phyloP scores from a whole-genome alignment of 1,284 basidiomycete genomes.

The Cutaneotrichosporon cavernicola region DNA sequence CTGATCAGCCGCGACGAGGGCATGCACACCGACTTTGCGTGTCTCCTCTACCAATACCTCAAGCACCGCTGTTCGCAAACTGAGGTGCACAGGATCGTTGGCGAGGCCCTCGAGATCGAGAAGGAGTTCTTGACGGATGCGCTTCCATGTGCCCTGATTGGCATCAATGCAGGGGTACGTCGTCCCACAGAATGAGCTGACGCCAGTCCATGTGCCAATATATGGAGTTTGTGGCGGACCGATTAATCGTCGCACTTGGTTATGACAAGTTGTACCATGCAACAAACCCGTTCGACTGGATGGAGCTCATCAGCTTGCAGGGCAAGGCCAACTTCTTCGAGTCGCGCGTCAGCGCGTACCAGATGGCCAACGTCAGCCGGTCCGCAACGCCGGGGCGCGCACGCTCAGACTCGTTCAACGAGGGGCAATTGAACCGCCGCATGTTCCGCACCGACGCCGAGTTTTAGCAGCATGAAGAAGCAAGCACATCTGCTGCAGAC shows the following conservation, averaged over 20 bases:
- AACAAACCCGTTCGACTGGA: conserved; percentile 73
- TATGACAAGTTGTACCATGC: conserved; percentile 72
- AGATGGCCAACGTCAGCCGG: conserved; percentile 46
- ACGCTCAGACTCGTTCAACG: conserved; percentile 18
- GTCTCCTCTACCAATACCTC: conserved; percentile 74
- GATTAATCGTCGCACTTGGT: conserved; percentile 78
- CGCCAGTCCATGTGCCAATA: conserved; percentile 83
- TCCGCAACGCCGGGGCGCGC: conserved; percentile 32
- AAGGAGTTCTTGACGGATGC: conserved; percentile 73
- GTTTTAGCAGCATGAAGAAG: conserved; percentile 21
- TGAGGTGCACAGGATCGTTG: conserved; percentile 68
- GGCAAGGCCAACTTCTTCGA: conserved; percentile 55
- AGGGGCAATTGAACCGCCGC: conserved; percentile 18
- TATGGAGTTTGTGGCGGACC: conserved; percentile 92
- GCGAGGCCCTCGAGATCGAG: conserved; percentile 76
- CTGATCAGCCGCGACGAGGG: conserved; percentile 95
- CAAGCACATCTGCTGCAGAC: not conserved
- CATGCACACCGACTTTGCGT: conserved; percentile 81
- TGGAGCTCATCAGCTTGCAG: conserved; percentile 89
- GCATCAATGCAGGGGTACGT: conserved; percentile 57
- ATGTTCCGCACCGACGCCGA: conserved; percentile 35
- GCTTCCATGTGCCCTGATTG: conserved; percentile 56
- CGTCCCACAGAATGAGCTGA: conserved; percentile 55
- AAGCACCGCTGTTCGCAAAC: conserved; percentile 68
- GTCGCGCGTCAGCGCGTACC: conserved; percentile 49